These are phyloP conservation scores for Amylostereum areolatum DNA, from an alignment of 1,284 basidiomycete species.

Conservation along the genomic window DNA sequence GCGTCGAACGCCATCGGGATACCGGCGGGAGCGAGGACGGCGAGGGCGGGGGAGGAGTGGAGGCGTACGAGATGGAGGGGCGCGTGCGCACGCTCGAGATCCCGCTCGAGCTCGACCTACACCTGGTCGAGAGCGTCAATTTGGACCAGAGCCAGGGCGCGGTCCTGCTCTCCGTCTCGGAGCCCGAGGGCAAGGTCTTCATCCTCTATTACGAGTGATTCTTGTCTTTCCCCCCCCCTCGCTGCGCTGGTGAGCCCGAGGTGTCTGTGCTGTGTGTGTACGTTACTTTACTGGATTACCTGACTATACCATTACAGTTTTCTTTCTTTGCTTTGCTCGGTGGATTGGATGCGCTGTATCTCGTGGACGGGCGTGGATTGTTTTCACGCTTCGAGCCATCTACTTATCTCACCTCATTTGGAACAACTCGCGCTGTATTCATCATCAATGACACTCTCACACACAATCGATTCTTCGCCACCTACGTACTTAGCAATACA, in stretches of 20 bases:
- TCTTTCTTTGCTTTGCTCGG: no score
- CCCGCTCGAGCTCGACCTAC: conserved; percentile 57
- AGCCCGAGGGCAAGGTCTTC: conserved; percentile 63
- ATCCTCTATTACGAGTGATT: conserved; percentile 61
- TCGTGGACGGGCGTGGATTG: no score
- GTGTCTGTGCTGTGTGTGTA: not conserved
- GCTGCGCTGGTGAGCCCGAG: no score
- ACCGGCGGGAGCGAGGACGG: conserved; percentile 17
- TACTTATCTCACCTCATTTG: no score
- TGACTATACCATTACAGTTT: no score
- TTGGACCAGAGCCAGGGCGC: conserved; percentile 71
- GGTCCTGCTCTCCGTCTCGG: conserved; percentile 63
- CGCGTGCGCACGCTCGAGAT: conserved; percentile 54
- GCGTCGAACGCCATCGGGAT: conserved; percentile 17
- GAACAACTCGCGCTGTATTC: no score
- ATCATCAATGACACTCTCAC: no score
- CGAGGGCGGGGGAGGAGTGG: conserved; percentile 13
- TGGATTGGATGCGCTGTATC: no score
- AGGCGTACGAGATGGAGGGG: conserved; percentile 27
- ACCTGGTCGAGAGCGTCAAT: conserved; percentile 66
- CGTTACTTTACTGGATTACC: not conserved
- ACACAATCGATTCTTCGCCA: no score
- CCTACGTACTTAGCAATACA: no score
- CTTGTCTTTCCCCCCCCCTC: no score
- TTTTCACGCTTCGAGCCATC: no score